phyloP scores from a whole-genome alignment of 2,329 filamentous ascomycete species.

The Penicillium decumbens region DNA sequence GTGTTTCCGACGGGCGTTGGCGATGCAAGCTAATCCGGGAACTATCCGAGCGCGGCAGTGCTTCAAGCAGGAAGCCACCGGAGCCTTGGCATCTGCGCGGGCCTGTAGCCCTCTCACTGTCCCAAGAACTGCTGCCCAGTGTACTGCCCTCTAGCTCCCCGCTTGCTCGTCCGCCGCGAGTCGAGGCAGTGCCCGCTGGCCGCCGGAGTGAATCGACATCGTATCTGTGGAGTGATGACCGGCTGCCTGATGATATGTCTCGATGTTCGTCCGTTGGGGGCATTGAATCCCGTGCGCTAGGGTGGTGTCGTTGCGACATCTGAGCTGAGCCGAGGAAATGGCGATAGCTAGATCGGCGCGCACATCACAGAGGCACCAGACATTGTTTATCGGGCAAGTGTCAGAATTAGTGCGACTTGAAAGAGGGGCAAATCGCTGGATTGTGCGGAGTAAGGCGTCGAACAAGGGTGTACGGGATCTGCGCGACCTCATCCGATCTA shows the following conservation, averaged over 20 bases:
- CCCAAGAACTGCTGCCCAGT: conserved; percentile 35
- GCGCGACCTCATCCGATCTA: conserved; percentile 3
- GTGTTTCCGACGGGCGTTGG: conserved; percentile 23
- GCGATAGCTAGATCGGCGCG: conserved; percentile 21
- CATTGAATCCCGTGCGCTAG: conserved; percentile 13
- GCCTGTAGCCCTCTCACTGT: conserved; percentile 26
- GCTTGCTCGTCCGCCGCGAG: conserved; percentile 28
- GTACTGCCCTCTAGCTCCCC: conserved; percentile 37
- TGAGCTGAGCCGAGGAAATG: conserved; percentile 14
- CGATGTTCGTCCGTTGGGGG: conserved; percentile 13
- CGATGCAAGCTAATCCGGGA: conserved; percentile 24
- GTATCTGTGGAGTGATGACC: conserved; percentile 8
- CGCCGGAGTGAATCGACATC: conserved; percentile 19
- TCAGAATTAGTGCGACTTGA: conserved; percentile 19
- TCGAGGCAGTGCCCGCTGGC: conserved; percentile 13
- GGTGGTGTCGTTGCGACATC: conserved; percentile 24
- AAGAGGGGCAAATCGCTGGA: neutral
- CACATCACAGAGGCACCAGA: conserved; percentile 20
- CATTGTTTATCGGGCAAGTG: conserved; percentile 13
- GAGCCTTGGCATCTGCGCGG: conserved; percentile 32
- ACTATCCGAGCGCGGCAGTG: conserved; percentile 26
- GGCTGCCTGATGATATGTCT: conserved; percentile 1
- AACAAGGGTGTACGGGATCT: neutral
- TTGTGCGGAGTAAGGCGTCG: neutral
- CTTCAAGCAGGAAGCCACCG: conserved; percentile 47